Percentiles rank a stretch among this genome's conserved stretches.
These are phyloP conservation scores for Exobasidium cylindrosporum DNA, from an alignment of 1,284 basidiomycete species.

Conservation along the genomic window DNA sequence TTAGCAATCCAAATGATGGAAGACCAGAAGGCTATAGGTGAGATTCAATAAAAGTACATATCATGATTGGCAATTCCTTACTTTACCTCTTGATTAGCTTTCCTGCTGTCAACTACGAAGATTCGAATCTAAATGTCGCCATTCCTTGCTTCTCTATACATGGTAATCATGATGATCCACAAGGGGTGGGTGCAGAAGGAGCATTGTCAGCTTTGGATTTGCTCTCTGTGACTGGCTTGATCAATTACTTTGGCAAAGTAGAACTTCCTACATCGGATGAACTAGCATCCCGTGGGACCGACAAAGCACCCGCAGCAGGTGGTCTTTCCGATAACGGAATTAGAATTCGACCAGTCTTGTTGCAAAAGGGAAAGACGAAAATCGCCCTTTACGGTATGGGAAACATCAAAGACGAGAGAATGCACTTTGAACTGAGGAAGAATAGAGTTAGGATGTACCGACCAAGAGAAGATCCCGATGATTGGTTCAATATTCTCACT, in stretches of 20 bases:
- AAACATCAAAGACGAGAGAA: conserved; percentile 90
- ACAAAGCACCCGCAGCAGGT: conserved; percentile 55
- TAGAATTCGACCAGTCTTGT: conserved; percentile 80
- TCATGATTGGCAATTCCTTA: not conserved
- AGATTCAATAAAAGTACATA: conserved; percentile 50
- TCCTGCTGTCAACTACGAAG: conserved; percentile 95
- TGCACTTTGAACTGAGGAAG: conserved; percentile 90
- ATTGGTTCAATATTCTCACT: conserved; percentile 91
- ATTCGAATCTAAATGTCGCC: conserved; percentile 87
- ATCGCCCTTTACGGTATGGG: conserved; percentile 92
- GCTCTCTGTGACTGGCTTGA: conserved; percentile 83
- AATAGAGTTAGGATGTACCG: conserved; percentile 94
- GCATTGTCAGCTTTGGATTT: conserved; percentile 92
- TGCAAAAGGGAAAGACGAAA: conserved; percentile 81
- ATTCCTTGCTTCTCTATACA: conserved; percentile 98
- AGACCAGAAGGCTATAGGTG: conserved; percentile 73
- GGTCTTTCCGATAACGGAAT: conserved; percentile 72
- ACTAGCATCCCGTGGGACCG: conserved; percentile 18
- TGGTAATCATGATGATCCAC: conserved; percentile 98
- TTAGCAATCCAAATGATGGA: conserved; percentile 86
- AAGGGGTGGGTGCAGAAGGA: conserved; percentile 81
- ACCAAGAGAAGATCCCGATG: conserved; percentile 71
- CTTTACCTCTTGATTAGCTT: conserved; percentile 63
- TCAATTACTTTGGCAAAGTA: conserved; percentile 95
- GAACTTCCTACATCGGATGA: conserved; percentile 57